Evolutionary conservation across 441 rosid species (phyloP), one percentile per base, ranked within the genome.

Genomic region (Caryocar brasiliense): DNA sequence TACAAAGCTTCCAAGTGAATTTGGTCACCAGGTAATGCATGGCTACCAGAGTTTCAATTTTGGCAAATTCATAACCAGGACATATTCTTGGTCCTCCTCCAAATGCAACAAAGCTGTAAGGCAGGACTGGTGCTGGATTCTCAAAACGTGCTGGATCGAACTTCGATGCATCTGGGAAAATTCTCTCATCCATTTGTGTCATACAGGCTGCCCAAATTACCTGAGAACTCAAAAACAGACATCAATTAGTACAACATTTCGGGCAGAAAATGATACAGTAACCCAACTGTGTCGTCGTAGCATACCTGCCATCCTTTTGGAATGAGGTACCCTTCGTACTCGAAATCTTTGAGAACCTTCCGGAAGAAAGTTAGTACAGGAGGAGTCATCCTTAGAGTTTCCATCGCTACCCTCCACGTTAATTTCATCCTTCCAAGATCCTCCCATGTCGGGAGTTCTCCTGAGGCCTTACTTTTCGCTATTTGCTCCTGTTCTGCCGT

Each of bases 1-100:
- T 5, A 25, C 47, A 20, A 8, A 58, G 42, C 35, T 55, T 48
- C 57, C 62, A 62, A 5, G 27, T 47, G 44, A 65, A 73, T 18
- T 1, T 40, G 19, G 70, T 65, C 27, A 75, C 70, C 41, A 68
- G 3, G 15, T 68, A 30, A 56, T 68, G 72, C 1, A 68, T 52
- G 0, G 68, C 15, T 2, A 42, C 49, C 0, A 71, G 42, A 32
- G 70, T 68, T 62, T 75, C 70, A 3, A 62, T 46, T 63, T 59
- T 67, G 0, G 74, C 70, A 32, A 71, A 71, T 40, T 68, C 80
- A 6, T 39, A 17, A 25, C 80, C 74, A 1, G 72, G 69, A 13
- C 67, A 75, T 24, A 47, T 58, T 15, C 65, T 25, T 6, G 47
- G 32, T 30, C 72, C 76, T 50, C 59, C 63, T n/a, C 75, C 78